Evolutionary conservation across 345 rosid species (phyloP).

Genomic region (Syzygium aromaticum): DNA sequence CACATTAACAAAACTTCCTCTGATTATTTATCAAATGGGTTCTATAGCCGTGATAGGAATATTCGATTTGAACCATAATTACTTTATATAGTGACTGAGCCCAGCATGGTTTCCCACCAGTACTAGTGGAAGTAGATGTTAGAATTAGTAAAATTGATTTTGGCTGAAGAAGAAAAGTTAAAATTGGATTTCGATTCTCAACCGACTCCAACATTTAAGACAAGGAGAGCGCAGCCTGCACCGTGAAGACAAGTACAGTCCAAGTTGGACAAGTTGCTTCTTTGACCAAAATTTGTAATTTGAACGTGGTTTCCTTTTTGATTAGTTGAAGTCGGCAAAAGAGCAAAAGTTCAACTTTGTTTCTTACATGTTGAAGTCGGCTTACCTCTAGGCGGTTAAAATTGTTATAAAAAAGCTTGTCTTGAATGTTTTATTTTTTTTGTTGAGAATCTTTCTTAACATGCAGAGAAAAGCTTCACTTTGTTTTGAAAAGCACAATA

Average conservation of each 20-base stretch:
- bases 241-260: neutral
- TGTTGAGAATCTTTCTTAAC: neutral
- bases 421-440: neutral
- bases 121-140: neutral
- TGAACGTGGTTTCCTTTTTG: neutral
- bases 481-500: neutral
- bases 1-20: neutral
- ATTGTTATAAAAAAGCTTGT: neutral
- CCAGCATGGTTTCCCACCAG: neutral
- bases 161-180: neutral
- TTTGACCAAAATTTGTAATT: neutral
- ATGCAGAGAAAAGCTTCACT: neutral
- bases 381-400: neutral
- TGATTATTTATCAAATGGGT: neutral
- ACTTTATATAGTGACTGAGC: neutral
- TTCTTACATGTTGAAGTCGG: neutral
- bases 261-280: neutral
- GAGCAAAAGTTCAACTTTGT: neutral
- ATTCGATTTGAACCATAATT: no score
- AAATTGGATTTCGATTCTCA: neutral
- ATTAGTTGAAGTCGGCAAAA: neutral
- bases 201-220: neutral
- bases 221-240: neutral
- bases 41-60: neutral
- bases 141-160: neutral